phyloP scores from a whole-genome alignment of 192 early-diverging fungal species.

The Gigaspora rosea region DNA sequence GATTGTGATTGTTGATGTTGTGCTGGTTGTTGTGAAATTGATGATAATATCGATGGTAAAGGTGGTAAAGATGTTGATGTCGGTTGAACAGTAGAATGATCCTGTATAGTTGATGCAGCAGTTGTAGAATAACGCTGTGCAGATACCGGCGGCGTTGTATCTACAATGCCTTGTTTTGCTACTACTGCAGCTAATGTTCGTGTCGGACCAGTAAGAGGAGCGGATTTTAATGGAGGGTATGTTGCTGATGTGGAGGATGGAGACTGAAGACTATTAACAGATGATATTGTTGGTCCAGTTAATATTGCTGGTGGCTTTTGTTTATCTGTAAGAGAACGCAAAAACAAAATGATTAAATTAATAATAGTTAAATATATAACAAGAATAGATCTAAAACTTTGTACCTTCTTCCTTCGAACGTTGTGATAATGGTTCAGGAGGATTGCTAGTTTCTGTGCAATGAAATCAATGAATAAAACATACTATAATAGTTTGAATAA shows the following conservation, averaged over 20 bases:
- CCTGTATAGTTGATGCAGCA: slow-evolving; percentile 30
- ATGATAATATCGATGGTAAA: slow-evolving; percentile 35
- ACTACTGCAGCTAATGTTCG: slow-evolving; percentile 30
- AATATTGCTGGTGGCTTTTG: slow-evolving; percentile 9
- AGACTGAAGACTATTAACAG: not conserved
- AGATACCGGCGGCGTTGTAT: slow-evolving; percentile 7
- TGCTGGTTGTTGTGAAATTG: slow-evolving; percentile 30
- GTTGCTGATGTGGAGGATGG: not conserved
- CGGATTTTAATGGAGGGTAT: not conserved
- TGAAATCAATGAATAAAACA: not conserved
- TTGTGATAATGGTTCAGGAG: slow-evolving; percentile 9
- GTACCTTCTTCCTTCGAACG: slow-evolving; percentile 32
- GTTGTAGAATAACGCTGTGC: not conserved
- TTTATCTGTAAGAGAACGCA: slow-evolving; percentile 24
- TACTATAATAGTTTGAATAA: not conserved
- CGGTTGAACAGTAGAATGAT: slow-evolving; percentile 38
- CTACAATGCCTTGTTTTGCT: slow-evolving; percentile 39
- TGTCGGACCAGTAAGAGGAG: not conserved
- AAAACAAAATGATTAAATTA: slow-evolving; percentile 13
- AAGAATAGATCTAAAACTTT: not conserved
- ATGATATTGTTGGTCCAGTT: not conserved
- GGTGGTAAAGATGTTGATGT: slow-evolving; percentile 33
- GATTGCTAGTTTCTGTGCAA: slow-evolving; percentile 5
- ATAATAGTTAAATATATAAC: not conserved
- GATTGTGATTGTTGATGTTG: slow-evolving; percentile 35